These are phyloP conservation scores for Arthrinium phaeospermum DNA, from an alignment of 2,329 filamentous ascomycete genomes.

Conservation along the genomic window DNA sequence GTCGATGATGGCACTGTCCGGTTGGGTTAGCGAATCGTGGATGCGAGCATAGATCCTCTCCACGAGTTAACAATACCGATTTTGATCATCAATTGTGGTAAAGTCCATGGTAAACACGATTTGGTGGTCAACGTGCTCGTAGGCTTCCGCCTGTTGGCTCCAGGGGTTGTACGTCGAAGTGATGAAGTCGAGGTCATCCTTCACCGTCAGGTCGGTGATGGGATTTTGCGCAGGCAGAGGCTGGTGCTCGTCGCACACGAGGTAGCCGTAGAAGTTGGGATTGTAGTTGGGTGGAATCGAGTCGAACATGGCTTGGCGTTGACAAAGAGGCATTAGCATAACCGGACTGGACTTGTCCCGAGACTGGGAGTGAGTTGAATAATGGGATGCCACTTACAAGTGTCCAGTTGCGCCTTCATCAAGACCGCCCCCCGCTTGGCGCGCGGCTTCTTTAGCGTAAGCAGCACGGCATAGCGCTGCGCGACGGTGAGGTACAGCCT, in stretches of 20 bases:
- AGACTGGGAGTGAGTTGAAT: not conserved
- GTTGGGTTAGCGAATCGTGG: not conserved
- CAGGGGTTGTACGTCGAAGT: not conserved
- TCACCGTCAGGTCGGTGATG: not conserved
- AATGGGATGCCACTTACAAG: not conserved
- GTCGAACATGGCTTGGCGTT: conserved; percentile 44
- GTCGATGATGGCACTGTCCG: conserved; percentile 67
- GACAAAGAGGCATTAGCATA: not conserved
- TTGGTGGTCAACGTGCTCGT: not conserved
- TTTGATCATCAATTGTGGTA: not conserved
- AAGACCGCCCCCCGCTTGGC: not conserved
- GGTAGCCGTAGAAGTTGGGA: conserved; percentile 70
- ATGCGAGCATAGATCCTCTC: too few species aligned
- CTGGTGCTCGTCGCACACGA: conserved; percentile 58
- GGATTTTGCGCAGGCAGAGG: not conserved
- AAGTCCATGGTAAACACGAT: not conserved
- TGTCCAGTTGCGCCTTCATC: not conserved
- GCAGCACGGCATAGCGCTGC: conserved; percentile 67
- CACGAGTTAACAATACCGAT: not conserved
- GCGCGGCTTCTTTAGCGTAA: conserved; percentile 64
- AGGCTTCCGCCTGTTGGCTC: not conserved
- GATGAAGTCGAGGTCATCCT: not conserved
- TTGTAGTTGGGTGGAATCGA: conserved; percentile 69
- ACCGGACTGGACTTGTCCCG: too few species aligned
- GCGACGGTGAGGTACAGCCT: conserved; percentile 71